Conservation (phyloP, 176 grass and related monocot species). For the Carex myosuroides region DNA sequence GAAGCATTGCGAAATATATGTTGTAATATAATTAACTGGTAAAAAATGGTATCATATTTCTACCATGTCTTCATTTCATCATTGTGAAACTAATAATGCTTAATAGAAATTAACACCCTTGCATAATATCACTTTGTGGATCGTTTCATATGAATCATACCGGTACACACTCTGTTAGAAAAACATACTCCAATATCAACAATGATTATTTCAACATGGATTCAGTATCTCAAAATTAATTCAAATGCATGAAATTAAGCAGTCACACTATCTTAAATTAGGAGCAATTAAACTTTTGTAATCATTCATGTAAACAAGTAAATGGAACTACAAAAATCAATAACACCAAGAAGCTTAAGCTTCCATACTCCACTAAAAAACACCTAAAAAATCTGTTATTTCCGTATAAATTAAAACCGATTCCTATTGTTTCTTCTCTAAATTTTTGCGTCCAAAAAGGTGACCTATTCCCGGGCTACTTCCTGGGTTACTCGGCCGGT, state of each 20-base stretch:
- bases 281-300: background rate
- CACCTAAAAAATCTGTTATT: constrained; percentile 1
- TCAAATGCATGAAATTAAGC: background rate
- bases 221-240: background rate
- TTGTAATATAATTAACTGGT: too few relatives aligned
- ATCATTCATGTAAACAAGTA: background rate
- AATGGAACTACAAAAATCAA: constrained; percentile 4
- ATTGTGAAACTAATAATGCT: background rate
- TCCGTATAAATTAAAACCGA: background rate
- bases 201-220: background rate
- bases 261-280: background rate
- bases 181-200: background rate
- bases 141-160: too few relatives aligned
- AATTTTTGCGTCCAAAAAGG: background rate
- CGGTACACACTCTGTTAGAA: background rate
- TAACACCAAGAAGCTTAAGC: background rate
- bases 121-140: too few relatives aligned
- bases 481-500: constrained; percentile 40
- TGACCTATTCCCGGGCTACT: constrained; percentile 68
- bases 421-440: constrained; percentile 13
- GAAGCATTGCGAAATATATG: background rate
- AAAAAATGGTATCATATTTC: background rate
- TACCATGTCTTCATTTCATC: background rate
- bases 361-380: background rate
- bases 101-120: background rate